These are phyloP conservation scores for Sporothrix euskadiensis DNA, from an alignment of 2,329 filamentous ascomycete genomes.

Conservation along the genomic window DNA sequence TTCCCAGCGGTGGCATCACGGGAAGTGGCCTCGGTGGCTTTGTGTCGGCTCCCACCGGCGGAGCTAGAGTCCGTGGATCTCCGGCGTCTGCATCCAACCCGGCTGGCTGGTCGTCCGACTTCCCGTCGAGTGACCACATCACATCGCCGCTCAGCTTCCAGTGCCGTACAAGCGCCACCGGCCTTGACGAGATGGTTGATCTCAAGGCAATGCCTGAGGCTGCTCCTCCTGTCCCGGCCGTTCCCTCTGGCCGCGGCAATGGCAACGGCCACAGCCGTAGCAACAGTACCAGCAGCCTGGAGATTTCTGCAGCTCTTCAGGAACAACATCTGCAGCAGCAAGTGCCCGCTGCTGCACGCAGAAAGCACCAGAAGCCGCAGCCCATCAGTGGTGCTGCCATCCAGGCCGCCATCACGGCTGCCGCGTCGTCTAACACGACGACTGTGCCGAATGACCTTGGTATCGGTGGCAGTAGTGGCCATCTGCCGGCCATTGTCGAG, in stretches of 20 bases:
- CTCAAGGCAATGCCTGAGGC: background rate
- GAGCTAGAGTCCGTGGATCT: background rate
- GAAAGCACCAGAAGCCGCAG: slow-evolving; percentile 16
- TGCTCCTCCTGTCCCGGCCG: background rate
- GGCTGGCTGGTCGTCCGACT: background rate
- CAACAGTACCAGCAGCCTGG: background rate
- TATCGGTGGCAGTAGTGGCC: background rate
- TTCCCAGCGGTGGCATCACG: slow-evolving; percentile 10
- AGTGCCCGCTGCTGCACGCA: background rate
- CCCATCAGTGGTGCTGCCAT: background rate
- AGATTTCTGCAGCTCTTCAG: background rate
- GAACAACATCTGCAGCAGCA: slow-evolving; percentile 3
- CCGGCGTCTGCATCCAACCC: slow-evolving; percentile 10
- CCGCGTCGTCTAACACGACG: background rate
- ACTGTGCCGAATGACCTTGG: background rate
- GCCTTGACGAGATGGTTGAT: slow-evolving; percentile 2
- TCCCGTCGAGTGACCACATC: slow-evolving; percentile 23
- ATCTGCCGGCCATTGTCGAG: slow-evolving; percentile 32
- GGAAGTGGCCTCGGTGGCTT: background rate
- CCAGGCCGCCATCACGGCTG: background rate
- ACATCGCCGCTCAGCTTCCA: slow-evolving; percentile 27
- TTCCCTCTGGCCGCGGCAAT: background rate
- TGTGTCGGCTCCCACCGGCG: background rate
- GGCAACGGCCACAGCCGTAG: background rate
- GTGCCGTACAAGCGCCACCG: slow-evolving; percentile 20